Conservation (phyloP, 352 stramenopile genomes). For the Phytophthora vignae region DNA sequence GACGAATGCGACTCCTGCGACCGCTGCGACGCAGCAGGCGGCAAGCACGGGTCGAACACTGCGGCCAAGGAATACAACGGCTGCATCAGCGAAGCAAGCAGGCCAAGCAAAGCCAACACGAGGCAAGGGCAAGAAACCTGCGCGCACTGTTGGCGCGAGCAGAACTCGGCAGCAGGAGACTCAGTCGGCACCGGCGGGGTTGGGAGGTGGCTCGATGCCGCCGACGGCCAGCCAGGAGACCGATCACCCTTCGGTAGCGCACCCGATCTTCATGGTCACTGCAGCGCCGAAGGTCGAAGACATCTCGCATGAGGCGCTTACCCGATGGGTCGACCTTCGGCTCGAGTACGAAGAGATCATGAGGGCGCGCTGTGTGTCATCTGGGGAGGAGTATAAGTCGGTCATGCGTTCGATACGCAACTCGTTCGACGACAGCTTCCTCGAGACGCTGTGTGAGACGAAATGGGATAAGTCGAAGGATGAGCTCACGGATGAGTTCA, state of each 20-base stretch:
- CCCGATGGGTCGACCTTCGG: conserved; percentile 19
- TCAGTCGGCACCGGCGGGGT: background rate
- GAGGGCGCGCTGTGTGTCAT: conserved; percentile 21
- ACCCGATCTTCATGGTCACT: conserved; percentile 13
- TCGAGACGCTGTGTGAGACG: conserved; percentile 16
- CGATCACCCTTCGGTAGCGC: conserved; percentile 1
- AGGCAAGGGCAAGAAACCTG: conserved; percentile 21
- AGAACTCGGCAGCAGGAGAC: background rate
- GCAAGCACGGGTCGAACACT: background rate
- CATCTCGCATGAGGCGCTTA: conserved; percentile 28
- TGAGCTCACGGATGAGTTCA: conserved; percentile 18
- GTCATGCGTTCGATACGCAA: conserved; percentile 15
- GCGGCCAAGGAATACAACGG: conserved; percentile 1
- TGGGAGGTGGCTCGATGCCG: background rate
- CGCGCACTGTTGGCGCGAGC: background rate
- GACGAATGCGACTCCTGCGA: background rate
- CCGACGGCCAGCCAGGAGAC: background rate
- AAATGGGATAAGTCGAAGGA: conserved; percentile 22
- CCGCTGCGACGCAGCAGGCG: background rate
- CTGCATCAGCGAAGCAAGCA: background rate
- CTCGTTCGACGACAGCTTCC: background rate
- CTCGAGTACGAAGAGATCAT: conserved; percentile 29
- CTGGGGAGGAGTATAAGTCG: conserved; percentile 17
- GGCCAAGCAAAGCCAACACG: background rate
- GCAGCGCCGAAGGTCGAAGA: conserved; percentile 14